Conservation (phyloP, 805 yeast species). For the Ogataea pini region DNA sequence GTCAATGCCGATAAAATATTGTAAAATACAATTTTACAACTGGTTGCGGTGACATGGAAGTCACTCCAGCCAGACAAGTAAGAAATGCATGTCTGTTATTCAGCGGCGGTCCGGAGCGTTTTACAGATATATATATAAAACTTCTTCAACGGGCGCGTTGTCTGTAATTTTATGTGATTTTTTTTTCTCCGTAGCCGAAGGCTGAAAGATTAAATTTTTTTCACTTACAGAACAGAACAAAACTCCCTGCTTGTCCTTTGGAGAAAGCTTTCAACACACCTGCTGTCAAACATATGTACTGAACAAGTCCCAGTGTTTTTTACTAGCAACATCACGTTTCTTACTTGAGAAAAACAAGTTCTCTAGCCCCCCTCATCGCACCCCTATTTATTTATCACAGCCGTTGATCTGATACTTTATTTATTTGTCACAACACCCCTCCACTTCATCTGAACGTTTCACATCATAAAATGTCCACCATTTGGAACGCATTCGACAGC, state of each 20-base stretch:
- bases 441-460: too few species aligned
- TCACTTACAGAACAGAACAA: not conserved
- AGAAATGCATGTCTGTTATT: not conserved
- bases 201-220: not conserved
- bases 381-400: conserved; percentile 1
- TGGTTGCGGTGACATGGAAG: conserved; percentile 4
- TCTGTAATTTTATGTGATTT: not conserved
- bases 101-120: not conserved
- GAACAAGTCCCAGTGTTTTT: not conserved
- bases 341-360: too few species aligned
- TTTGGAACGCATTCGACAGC: conserved; percentile 20
- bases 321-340: too few species aligned
- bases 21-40: not conserved
- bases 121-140: not conserved
- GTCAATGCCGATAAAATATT: conserved; percentile 18
- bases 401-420: conserved; percentile 1
- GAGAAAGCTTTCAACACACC: too few species aligned
- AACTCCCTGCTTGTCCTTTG: too few species aligned
- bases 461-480: conserved; percentile 21
- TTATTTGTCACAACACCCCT: conserved; percentile 5
- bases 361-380: too few species aligned
- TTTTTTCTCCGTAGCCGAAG: not conserved
- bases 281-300: not conserved
- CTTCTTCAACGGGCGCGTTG: not conserved
- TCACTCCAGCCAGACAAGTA: not conserved